phyloP scores from a whole-genome alignment of 2,329 filamentous ascomycete species.

The Byssochlamys sp. region DNA sequence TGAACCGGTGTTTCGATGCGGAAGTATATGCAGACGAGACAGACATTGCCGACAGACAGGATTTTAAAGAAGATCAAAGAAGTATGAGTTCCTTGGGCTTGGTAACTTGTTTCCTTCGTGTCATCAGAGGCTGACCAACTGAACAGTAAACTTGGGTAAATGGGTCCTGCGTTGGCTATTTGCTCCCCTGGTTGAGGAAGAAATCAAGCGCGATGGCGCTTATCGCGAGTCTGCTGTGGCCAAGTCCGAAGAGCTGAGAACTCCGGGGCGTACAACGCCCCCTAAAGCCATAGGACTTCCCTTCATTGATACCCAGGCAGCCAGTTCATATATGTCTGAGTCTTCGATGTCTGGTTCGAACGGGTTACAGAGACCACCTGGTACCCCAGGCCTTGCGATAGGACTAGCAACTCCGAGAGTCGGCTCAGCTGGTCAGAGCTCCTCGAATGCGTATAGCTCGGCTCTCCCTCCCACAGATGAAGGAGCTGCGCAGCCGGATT shows the following conservation, averaged over 20 bases:
- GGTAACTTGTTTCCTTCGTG: background rate
- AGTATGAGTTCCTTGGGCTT: conserved; percentile 48
- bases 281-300: conserved; percentile 6
- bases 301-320: background rate
- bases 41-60: conserved; percentile 59
- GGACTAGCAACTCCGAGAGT: conserved; percentile 60
- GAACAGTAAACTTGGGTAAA: conserved; percentile 83
- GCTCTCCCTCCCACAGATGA: conserved; percentile 22
- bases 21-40: conserved; percentile 94
- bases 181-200: conserved; percentile 76
- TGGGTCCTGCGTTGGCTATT: conserved; percentile 94
- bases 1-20: conserved; percentile 93
- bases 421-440: conserved; percentile 16
- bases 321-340: background rate
- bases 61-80: conserved; percentile 86
- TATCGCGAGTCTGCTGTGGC: conserved; percentile 62
- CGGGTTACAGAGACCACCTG: conserved; percentile 50
- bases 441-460: conserved; percentile 22
- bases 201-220: conserved; percentile 69
- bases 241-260: conserved; percentile 45
- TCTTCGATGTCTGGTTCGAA: conserved; percentile 54
- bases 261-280: conserved; percentile 3
- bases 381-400: conserved; percentile 69
- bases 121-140: background rate
- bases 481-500: conserved; percentile 35